Evolutionary conservation across 495 filamentous ascomycete species (phyloP).

Genomic region (Parathielavia hyrcaniae): DNA sequence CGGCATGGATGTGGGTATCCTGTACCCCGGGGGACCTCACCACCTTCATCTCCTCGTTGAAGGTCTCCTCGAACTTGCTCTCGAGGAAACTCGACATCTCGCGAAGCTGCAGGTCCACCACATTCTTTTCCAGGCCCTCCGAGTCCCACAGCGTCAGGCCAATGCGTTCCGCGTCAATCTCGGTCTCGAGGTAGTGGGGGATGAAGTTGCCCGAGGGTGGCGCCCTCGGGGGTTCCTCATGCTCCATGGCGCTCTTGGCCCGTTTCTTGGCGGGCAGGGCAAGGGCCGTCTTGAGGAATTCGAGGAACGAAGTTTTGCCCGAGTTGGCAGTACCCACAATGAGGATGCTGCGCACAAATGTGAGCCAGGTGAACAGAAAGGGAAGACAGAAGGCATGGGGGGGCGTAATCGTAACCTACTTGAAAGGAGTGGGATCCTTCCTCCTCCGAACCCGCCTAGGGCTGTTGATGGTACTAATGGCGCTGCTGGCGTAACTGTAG

Average conservation of each 20-base stretch:
- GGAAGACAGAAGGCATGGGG: not conserved
- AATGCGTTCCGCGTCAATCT: slow-evolving; percentile 86
- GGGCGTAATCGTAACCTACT: slow-evolving; percentile 54
- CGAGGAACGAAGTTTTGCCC: slow-evolving; percentile 94
- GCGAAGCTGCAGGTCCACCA: slow-evolving; percentile 88
- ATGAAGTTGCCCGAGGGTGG: slow-evolving; percentile 59
- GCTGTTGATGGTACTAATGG: slow-evolving; percentile 87
- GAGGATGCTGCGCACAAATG: slow-evolving; percentile 58
- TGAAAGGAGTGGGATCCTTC: slow-evolving; percentile 96
- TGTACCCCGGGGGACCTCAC: slow-evolving; percentile 84
- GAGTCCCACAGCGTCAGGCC: slow-evolving; percentile 96
- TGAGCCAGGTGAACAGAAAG: slow-evolving; percentile 7
- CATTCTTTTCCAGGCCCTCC: slow-evolving; percentile 82
- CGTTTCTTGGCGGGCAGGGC: slow-evolving; percentile 74
- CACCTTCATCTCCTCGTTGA: slow-evolving; percentile 96
- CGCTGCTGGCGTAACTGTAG: slow-evolving; percentile 93
- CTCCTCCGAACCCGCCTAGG: slow-evolving; percentile 85
- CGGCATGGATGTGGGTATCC: slow-evolving; percentile 96
- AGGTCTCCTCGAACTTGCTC: slow-evolving; percentile 97
- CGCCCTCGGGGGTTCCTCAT: slow-evolving; percentile 47
- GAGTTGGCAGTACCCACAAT: slow-evolving; percentile 83
- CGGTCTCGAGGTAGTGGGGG: slow-evolving; percentile 86
- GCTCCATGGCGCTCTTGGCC: slow-evolving; percentile 43
- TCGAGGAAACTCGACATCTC: slow-evolving; percentile 89
- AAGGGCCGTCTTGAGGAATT: slow-evolving; percentile 83